Conservation (phyloP, 352 stramenopile species). For the Lagenidium sp. region DNA sequence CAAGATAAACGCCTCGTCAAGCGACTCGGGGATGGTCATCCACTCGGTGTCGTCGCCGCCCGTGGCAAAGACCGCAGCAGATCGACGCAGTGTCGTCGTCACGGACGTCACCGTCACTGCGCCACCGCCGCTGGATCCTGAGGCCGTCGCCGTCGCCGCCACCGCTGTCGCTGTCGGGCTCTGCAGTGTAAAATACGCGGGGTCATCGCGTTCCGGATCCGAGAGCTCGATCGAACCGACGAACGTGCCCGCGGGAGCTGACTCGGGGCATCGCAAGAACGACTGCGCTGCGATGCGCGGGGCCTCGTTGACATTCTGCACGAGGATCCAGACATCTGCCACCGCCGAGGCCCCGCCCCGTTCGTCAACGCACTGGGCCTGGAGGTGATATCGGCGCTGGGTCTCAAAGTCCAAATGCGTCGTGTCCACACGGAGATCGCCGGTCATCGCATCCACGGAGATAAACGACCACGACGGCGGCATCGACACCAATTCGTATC, state of each 20-base stretch:
- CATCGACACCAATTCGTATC: conserved; percentile 16
- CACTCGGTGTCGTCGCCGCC: conserved; percentile 9
- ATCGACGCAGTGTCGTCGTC: no score
- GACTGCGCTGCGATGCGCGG: conserved; percentile 15
- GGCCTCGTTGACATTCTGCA: conserved; percentile 44
- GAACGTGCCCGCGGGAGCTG: conserved; percentile 4
- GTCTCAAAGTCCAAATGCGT: conserved; percentile 38
- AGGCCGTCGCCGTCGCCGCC: neutral
- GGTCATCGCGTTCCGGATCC: conserved; percentile 17
- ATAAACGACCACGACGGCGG: conserved; percentile 20
- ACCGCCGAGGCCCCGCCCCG: no score
- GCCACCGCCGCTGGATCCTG: neutral
- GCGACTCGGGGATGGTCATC: conserved; percentile 4
- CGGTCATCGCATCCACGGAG: conserved; percentile 27
- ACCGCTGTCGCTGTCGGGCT: neutral
- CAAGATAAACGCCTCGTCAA: conserved; percentile 6
- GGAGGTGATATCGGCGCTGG: conserved; percentile 16
- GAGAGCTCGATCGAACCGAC: conserved; percentile 4
- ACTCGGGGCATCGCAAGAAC: conserved; percentile 25
- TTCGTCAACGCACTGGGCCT: conserved; percentile 23
- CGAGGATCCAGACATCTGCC: conserved; percentile 15
- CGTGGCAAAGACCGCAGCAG: conserved; percentile 16
- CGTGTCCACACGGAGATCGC: conserved; percentile 28
- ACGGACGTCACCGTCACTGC: no score
- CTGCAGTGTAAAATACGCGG: conserved; percentile 8